Percentiles rank a stretch among this genome's conserved stretches.
Conservation (phyloP, 164 flowering plant species). For the Liriodendron chinense region DNA sequence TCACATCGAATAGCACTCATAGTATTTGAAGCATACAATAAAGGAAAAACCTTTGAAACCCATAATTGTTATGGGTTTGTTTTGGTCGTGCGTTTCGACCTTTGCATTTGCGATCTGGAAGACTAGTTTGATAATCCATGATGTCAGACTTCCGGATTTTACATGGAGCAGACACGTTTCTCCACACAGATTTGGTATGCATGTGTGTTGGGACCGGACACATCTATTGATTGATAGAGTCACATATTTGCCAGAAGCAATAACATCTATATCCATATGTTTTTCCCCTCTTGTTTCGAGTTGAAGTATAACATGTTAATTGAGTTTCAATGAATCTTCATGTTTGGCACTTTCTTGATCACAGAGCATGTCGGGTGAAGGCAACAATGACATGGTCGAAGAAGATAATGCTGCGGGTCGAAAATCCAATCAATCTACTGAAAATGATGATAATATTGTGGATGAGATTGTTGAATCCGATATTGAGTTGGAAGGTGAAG, state of each 20-base stretch:
- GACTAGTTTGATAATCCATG: no score
- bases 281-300: no score
- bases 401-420: constrained; percentile 16
- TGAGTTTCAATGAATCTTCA: not conserved
- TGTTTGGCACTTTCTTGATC: not conserved
- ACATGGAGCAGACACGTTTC: no score
- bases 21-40: no score
- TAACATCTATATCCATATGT: not conserved
- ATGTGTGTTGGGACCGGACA: no score
- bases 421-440: not conserved
- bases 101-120: no score
- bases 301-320: not conserved
- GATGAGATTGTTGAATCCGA: constrained; percentile 83
- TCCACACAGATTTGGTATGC: no score
- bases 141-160: no score
- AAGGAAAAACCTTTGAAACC: no score
- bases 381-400: constrained; percentile 40
- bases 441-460: constrained; percentile 40
- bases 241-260: not conserved
- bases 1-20: no score
- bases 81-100: no score
- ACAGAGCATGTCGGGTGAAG: constrained; percentile 47
- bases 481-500: constrained; percentile 74
- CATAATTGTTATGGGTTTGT: no score
- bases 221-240: not conserved